A percentile compares a stretch with the other conserved stretches of the same genome.
These are phyloP conservation scores for Anastatica hierochuntica DNA, from an alignment of 345 rosid species.

Conservation along the genomic window DNA sequence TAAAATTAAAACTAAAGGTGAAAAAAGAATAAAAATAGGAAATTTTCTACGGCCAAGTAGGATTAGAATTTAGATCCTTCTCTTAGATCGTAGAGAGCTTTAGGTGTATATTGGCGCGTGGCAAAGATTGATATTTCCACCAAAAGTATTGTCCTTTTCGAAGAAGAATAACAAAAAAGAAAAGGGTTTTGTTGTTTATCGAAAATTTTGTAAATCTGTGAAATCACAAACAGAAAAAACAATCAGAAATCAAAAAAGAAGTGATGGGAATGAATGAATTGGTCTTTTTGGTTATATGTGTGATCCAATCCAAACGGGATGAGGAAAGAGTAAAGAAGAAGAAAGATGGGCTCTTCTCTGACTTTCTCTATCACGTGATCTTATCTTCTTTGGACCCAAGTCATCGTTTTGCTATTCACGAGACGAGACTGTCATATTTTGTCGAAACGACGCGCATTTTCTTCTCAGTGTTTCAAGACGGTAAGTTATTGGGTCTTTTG, in stretches of 20 bases:
- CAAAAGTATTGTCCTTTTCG: neutral
- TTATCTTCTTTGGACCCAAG: too few species aligned
- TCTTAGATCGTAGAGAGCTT: too few species aligned
- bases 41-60: slow-evolving; percentile 12
- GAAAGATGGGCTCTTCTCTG: too few species aligned
- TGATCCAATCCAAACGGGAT: slow-evolving; percentile 20
- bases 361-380: too few species aligned
- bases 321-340: neutral
- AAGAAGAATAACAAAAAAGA: neutral
- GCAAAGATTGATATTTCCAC: too few species aligned
- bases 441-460: slow-evolving; percentile 9
- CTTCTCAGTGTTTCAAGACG: neutral
- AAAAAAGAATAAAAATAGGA: too few species aligned
- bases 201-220: neutral
- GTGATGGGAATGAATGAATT: slow-evolving; percentile 15
- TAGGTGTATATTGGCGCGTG: too few species aligned
- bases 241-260: neutral
- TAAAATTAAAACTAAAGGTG: neutral
- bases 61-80: slow-evolving; percentile 20
- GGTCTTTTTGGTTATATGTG: neutral
- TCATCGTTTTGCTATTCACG: too few species aligned
- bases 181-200: slow-evolving; percentile 5
- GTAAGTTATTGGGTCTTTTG: neutral
- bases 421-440: too few species aligned
- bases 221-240: neutral